Base-by-base conservation (phyloP, 148 eudicot species). In the Rhododendron molle region DNA sequence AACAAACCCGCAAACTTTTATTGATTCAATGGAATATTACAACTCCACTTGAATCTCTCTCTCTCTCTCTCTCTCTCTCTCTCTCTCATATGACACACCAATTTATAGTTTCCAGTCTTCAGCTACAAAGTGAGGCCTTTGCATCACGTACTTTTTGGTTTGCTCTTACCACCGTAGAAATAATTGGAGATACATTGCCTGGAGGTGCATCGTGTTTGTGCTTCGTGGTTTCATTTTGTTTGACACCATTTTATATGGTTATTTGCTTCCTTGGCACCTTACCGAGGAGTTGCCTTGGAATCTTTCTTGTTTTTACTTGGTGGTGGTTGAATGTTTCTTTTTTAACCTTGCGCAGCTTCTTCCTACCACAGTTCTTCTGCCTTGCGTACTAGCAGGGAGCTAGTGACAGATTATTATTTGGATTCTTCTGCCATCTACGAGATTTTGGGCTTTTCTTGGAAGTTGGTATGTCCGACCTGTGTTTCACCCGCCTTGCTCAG, bases 381-480 rank as follows among this genome's bases (percentile, higher is more conserved):
- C 23, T 78, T 62, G 28, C n/a, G 54, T 26, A 47, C 8, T 36
- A 62, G 38, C 44, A 3, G 3, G 13, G 52, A 47, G 76, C 20
- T 52, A 26, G 13, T 40, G 43, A 40, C 43, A 40, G 43, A 40
- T 40, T 40, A 40, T 40, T 40, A 40, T 5, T 40, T 16, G 20
- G 14, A 69, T 20, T 69, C 83, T n/a, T 50, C 52, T 77, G 12
- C 49, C 49, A 46, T 46, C 49, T 46, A 10, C 0, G 71, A 54
- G 23, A 56, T 84, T n/a, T 76, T 86, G 62, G 74, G 82, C 23
- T 44, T 74, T 80, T 46, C 84, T 32, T 38, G 74, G 62, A 47
- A 56, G 88, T 16, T 86, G 88, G 88, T 86, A 62, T 83, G 90
- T 87, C 56, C 69, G 86, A 46, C 88, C 84, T 78, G 81, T 84